Percentiles rank a stretch among this genome's conserved stretches.
phyloP scores from a whole-genome alignment of 177 flowering plant genomes.

The Vitis hybrid region DNA sequence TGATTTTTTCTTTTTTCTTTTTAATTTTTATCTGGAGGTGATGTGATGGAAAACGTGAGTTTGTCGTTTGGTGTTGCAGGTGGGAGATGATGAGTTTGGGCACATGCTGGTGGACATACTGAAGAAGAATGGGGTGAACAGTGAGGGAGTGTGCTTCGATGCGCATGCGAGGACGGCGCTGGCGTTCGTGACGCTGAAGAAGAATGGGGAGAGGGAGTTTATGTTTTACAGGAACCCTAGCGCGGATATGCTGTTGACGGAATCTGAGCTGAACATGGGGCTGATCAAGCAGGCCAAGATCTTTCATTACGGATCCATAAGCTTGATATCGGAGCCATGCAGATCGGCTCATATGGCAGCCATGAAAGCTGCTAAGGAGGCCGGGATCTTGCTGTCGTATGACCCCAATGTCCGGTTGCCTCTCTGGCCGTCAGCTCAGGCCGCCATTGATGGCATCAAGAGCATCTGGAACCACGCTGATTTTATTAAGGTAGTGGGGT shows the following conservation, averaged over 20 bases:
- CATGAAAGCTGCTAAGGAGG: constrained; percentile 70
- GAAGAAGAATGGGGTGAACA: constrained; percentile 54
- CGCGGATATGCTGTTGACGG: constrained; percentile 80
- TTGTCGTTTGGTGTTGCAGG: constrained; percentile 22
- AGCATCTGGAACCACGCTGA: constrained; percentile 84
- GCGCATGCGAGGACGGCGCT: constrained; percentile 64
- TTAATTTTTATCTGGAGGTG: neutral
- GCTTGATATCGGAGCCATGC: constrained; percentile 77
- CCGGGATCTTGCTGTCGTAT: constrained; percentile 69
- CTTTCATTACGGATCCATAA: constrained; percentile 84
- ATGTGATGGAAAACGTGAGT: neutral
- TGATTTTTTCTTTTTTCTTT: neutral
- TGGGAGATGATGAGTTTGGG: constrained; percentile 87
- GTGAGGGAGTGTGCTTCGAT: constrained; percentile 61
- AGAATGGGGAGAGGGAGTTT: constrained; percentile 73
- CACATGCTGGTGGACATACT: constrained; percentile 64
- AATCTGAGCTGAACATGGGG: constrained; percentile 55
- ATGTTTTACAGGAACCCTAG: constrained; percentile 87
- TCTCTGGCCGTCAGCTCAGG: constrained; percentile 72
- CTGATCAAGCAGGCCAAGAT: constrained; percentile 61
- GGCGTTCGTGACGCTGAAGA: constrained; percentile 67
- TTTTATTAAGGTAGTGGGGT: constrained; percentile 53
- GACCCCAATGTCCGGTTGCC: constrained; percentile 76
- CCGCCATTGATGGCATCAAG: constrained; percentile 56
- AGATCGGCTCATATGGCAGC: constrained; percentile 83